Conservation (phyloP, 345 rosid species). For the Dipteronia sinensis region DNA sequence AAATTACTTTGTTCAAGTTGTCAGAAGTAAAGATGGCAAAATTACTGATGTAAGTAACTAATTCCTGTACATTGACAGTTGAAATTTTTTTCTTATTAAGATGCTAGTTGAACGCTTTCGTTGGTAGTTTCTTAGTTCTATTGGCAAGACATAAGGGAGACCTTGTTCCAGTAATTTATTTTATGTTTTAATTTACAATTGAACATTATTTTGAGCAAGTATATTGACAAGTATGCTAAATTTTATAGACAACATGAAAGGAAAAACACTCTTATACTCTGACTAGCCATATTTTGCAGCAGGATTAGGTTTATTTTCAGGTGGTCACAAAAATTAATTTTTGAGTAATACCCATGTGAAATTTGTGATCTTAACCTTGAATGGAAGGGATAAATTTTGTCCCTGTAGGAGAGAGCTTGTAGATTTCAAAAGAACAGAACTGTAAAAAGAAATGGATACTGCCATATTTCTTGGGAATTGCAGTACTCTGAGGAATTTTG, state of each 20-base stretch:
- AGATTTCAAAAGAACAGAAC: background rate
- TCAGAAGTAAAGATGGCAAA: slow-evolving; percentile 71
- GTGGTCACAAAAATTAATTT: background rate
- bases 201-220: background rate
- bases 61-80: background rate
- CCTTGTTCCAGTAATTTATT: background rate
- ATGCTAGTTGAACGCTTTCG: background rate
- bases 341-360: background rate
- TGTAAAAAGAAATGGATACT: background rate
- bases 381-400: background rate
- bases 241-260: background rate
- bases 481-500: background rate
- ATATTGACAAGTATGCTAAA: background rate
- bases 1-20: slow-evolving; percentile 72
- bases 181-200: background rate
- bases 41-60: slow-evolving; percentile 64
- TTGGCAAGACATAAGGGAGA: background rate
- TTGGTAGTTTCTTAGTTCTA: background rate
- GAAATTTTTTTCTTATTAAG: background rate
- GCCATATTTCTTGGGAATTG: background rate
- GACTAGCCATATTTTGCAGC: background rate
- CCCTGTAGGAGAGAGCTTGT: background rate
- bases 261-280: background rate
- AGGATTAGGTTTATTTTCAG: background rate
- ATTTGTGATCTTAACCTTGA: background rate